Conservation (phyloP, 1,284 basidiomycete genomes). For the Malassezia arunalokei region DNA sequence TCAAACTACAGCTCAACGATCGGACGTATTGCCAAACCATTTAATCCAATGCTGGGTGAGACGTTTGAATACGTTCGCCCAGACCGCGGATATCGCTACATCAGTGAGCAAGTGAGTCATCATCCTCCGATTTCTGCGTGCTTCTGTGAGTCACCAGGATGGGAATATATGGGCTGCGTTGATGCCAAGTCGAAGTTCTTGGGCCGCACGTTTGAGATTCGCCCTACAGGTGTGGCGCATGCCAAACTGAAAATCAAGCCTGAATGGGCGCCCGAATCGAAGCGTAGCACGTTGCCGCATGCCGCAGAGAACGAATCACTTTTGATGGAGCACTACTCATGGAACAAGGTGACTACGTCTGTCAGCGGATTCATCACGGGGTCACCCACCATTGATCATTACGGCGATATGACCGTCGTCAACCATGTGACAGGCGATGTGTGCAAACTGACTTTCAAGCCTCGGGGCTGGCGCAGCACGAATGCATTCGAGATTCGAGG, state of each 20-base stretch:
- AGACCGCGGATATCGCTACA: slow-evolving; percentile 68
- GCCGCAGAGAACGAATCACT: neutral
- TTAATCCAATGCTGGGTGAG: slow-evolving; percentile 55
- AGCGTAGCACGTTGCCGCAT: slow-evolving; percentile 10
- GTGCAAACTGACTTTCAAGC: slow-evolving; percentile 86
- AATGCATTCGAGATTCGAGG: slow-evolving; percentile 88
- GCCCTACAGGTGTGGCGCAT: slow-evolving; percentile 86
- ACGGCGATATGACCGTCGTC: slow-evolving; percentile 76
- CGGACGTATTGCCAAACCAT: slow-evolving; percentile 45
- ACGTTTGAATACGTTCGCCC: slow-evolving; percentile 86
- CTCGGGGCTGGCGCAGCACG: slow-evolving; percentile 81
- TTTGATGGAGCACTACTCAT: slow-evolving; percentile 62
- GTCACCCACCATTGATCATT: slow-evolving; percentile 88
- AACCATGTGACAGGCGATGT: slow-evolving; percentile 88
- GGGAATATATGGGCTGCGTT: slow-evolving; percentile 70
- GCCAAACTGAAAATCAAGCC: slow-evolving; percentile 60
- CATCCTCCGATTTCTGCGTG: slow-evolving; percentile 96
- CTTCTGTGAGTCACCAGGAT: slow-evolving; percentile 61
- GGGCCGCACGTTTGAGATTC: slow-evolving; percentile 89
- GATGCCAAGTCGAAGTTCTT: slow-evolving; percentile 43
- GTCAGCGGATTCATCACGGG: slow-evolving; percentile 83
- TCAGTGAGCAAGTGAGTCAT: slow-evolving; percentile 90
- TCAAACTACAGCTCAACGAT: slow-evolving; percentile 94
- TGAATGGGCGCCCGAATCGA: slow-evolving; percentile 21
- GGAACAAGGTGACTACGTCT: slow-evolving; percentile 60